These are phyloP conservation scores for Rhizopogon sp. DNA, from an alignment of 768 basidiomycete genomes.

Conservation along the genomic window DNA sequence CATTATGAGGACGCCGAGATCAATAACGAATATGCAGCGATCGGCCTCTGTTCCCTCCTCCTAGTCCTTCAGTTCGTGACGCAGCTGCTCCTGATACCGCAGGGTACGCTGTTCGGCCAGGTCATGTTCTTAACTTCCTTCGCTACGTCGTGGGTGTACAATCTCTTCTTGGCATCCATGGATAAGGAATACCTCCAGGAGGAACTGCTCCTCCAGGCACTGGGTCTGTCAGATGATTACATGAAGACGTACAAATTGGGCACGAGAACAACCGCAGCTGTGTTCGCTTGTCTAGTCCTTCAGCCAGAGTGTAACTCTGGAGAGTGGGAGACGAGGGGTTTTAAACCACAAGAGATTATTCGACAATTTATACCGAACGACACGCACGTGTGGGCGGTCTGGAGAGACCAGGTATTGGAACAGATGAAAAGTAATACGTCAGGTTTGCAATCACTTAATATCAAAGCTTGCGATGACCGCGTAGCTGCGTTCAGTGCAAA, in stretches of 20 bases:
- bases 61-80: constrained; percentile 15
- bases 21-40: constrained; percentile 4
- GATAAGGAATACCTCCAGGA: constrained; percentile 12
- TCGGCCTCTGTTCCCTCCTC: constrained; percentile 12
- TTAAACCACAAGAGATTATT: background rate
- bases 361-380: constrained; percentile 5
- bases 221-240: constrained; percentile 7
- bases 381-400: constrained; percentile 3
- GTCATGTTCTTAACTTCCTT: constrained; percentile 17
- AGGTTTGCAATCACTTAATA: background rate
- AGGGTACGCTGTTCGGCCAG: constrained; percentile 18
- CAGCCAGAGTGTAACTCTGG: background rate
- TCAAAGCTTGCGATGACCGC: background rate
- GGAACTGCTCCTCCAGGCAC: constrained; percentile 7
- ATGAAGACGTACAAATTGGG: constrained; percentile 5
- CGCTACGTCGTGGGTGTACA: constrained; percentile 18
- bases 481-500: background rate
- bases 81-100: constrained; percentile 19
- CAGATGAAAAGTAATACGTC: background rate
- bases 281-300: constrained; percentile 2
- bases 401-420: background rate
- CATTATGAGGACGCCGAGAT: constrained; percentile 1
- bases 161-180: constrained; percentile 21
- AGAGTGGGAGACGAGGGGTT: background rate
- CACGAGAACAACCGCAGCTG: constrained; percentile 4